A percentile compares a stretch with the other conserved stretches of the same genome.
Conservation (phyloP, 1,284 basidiomycete species). For the Apiotrichum montevideense region DNA sequence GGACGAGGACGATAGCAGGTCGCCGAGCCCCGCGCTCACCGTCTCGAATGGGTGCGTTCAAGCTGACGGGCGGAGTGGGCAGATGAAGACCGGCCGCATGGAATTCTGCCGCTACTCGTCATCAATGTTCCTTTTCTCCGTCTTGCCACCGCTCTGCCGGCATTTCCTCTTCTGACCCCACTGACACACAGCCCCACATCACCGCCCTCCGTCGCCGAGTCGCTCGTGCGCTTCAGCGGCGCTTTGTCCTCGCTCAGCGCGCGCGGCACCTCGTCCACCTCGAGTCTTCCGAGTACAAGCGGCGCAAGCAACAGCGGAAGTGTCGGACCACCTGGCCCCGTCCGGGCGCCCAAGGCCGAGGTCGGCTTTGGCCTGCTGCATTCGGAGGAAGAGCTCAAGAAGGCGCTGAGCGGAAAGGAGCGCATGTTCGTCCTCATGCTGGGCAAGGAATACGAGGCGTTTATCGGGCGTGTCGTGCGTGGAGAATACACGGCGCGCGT, state of each 20-base stretch:
- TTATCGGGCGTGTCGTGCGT: slow-evolving; percentile 21
- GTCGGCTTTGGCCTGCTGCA: slow-evolving; percentile 29
- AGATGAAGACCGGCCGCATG: too few species aligned
- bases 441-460: slow-evolving; percentile 39
- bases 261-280: slow-evolving; percentile 11
- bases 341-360: slow-evolving; percentile 23
- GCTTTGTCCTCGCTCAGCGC: slow-evolving; percentile 10
- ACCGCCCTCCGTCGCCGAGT: slow-evolving; percentile 13
- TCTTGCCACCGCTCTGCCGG: background rate
- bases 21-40: slow-evolving; percentile 18
- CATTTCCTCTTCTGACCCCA: too few species aligned
- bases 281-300: slow-evolving; percentile 7
- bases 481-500: slow-evolving; percentile 16
- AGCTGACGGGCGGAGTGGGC: too few species aligned
- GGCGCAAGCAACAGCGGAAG: background rate
- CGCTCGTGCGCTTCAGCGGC: slow-evolving; percentile 9
- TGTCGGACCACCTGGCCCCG: background rate
- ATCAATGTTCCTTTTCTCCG: background rate
- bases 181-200: slow-evolving; percentile 18
- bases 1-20: slow-evolving; percentile 5
- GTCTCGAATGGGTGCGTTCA: slow-evolving; percentile 21
- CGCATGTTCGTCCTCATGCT: slow-evolving; percentile 38
- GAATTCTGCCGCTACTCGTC: background rate
- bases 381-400: slow-evolving; percentile 37
- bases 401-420: slow-evolving; percentile 33